Evolutionary conservation across 352 stramenopile species (phyloP), one percentile per base, ranked within the genome.

Genomic region (Chrysophaeum taylorii): DNA sequence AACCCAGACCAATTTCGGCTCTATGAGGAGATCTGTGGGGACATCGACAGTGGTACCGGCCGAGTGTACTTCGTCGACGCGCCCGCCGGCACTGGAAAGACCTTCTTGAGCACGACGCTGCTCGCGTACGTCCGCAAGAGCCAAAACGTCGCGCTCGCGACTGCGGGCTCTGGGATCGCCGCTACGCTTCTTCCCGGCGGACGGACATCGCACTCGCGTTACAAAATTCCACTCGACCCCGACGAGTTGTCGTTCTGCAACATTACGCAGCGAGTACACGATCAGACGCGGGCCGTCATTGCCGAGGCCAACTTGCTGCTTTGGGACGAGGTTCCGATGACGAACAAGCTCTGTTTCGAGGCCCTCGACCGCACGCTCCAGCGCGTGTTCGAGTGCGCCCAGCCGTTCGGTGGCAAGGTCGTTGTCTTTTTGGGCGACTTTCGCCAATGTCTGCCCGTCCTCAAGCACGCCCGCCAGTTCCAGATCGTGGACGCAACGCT

Each of bases 331-430:
- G 68, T 41, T 7, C 74, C 72, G 37, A 70, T 68, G 48, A 71
- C 72, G 48, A 16, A 76, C 36, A 48, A 33, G 29, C 39, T 53
- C 16, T 23, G 60, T 21, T 76, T 79, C 1, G 74, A 83, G 36
- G 66, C 68, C 0, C 57, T 80, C 0, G 70, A 80, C 68, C 31
- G 68, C n/a, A 69, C 74, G 35, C 41, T 82, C 16, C 36, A 53
- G 16, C 68, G 70, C 16, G 29, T 74, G 7, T 71, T 69, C 27
- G 67, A 69, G 16, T 62, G 45, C 0, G 33, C 71, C 29, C 31
- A 71, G 57, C 61, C 70, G 21, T 81, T 81, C 42, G 73, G 75
- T 21, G 73, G 75, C 0, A 76, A 79, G 43, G 48, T 70, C 9
- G 31, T 80, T 25, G 37, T 75, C 0, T 61, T 79, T 0, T 64